A percentile compares a stretch with the other conserved stretches of the same genome.
These are phyloP conservation scores for Colletotrichum sansevieriae DNA, from an alignment of 2,329 filamentous ascomycete genomes.

Conservation along the genomic window DNA sequence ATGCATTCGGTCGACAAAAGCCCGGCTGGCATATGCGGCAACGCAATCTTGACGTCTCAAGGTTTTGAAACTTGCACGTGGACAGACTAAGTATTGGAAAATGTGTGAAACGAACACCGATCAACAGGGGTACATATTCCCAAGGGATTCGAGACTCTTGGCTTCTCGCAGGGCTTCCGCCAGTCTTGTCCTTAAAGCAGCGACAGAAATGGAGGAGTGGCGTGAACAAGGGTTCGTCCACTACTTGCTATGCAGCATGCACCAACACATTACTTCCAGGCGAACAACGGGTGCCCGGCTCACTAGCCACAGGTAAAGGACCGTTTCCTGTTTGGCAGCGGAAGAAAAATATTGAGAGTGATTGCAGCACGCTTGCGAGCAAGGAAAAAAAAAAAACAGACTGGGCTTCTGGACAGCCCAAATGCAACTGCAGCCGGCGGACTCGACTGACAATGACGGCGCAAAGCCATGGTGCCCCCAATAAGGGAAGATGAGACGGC, in stretches of 20 bases:
- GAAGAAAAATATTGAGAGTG: not conserved
- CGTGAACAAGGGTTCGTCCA: slow-evolving; percentile 23
- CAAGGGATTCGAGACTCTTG: not conserved
- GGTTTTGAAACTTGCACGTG: not conserved
- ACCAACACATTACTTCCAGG: not conserved
- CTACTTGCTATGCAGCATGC: slow-evolving; percentile 3
- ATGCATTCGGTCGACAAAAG: slow-evolving; percentile 5
- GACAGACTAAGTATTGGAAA: not conserved
- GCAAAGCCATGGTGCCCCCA: slow-evolving; percentile 15
- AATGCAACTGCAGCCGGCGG: not conserved
- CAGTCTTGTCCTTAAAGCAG: slow-evolving; percentile 17
- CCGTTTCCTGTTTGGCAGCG: not conserved
- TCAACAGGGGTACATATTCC: slow-evolving; percentile 1
- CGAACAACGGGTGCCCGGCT: slow-evolving; percentile 23
- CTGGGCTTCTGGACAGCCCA: slow-evolving; percentile 20
- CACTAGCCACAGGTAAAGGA: slow-evolving; percentile 9
- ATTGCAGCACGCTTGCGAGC: slow-evolving; percentile 7
- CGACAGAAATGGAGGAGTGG: slow-evolving; percentile 13
- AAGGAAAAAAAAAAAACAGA: not conserved
- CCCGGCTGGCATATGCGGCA: not conserved
- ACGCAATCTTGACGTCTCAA: slow-evolving; percentile 8
- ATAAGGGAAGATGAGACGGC: slow-evolving; percentile 37
- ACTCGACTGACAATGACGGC: slow-evolving; percentile 27
- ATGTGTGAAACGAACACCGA: not conserved
- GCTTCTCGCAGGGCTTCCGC: slow-evolving; percentile 19